These are phyloP conservation scores for Oryza nivara DNA, from an alignment of 176 grass and related monocot genomes.

Conservation along the genomic window DNA sequence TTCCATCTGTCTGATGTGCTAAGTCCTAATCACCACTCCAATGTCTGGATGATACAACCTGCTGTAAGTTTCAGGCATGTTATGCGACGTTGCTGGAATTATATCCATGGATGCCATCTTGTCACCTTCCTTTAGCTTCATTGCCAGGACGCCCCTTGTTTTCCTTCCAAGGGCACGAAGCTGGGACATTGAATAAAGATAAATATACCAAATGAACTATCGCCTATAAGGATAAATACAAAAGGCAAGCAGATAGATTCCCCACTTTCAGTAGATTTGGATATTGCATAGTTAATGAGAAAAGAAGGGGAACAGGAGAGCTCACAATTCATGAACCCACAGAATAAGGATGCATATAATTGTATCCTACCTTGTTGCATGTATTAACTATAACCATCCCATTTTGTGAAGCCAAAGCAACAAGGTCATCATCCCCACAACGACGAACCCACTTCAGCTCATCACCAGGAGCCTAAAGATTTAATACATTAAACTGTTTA, in stretches of 20 bases:
- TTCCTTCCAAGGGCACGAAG: slow-evolving; percentile 79
- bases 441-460: slow-evolving; percentile 86
- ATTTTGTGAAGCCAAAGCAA: slow-evolving; percentile 90
- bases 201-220: slow-evolving; percentile 34
- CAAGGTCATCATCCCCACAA: slow-evolving; percentile 83
- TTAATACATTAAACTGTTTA: slow-evolving; percentile 16
- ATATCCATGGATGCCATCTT: slow-evolving; percentile 94
- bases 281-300: slow-evolving; percentile 26
- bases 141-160: slow-evolving; percentile 75
- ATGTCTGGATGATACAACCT: slow-evolving; percentile 47
- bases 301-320: not conserved
- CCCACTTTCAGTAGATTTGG: not conserved
- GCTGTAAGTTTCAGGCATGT: slow-evolving; percentile 57
- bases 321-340: not conserved
- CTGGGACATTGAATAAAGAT: slow-evolving; percentile 50
- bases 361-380: slow-evolving; percentile 73
- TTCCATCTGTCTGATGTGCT: slow-evolving; percentile 8
- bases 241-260: slow-evolving; percentile 1
- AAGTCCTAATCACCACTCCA: not conserved
- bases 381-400: slow-evolving; percentile 89
- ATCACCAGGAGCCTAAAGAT: slow-evolving; percentile 73
- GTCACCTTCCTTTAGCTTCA: slow-evolving; percentile 79
- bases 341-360: slow-evolving; percentile 35
- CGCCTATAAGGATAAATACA: not conserved
- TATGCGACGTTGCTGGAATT: slow-evolving; percentile 71